These are phyloP conservation scores for Pyrenophora graminea DNA, from an alignment of 2,329 filamentous ascomycete species.

Conservation along the genomic window DNA sequence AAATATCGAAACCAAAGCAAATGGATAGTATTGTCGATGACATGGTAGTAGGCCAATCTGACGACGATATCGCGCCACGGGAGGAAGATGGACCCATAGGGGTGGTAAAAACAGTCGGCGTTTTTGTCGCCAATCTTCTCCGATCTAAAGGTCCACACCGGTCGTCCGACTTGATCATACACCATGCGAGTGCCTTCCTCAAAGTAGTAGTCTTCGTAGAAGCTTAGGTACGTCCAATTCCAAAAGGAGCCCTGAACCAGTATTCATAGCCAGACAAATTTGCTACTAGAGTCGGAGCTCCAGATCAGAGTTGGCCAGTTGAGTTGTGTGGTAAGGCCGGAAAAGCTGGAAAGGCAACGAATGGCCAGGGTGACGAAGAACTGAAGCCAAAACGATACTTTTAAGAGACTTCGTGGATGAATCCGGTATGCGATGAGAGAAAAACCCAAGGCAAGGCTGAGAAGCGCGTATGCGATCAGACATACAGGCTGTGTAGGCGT, in stretches of 20 bases:
- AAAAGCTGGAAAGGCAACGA: not conserved
- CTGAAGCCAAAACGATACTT: not conserved
- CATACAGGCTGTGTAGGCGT: not conserved
- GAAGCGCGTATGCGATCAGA: not conserved
- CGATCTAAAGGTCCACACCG: not conserved
- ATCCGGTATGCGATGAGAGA: not conserved
- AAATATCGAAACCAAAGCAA: not conserved
- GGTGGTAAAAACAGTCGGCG: not conserved
- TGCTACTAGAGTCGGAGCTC: not conserved
- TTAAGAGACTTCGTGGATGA: not conserved
- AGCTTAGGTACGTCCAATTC: not conserved
- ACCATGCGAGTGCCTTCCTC: not conserved
- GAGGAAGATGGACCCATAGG: not conserved
- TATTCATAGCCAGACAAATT: not conserved
- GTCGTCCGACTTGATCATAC: not conserved
- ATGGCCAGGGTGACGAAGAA: not conserved
- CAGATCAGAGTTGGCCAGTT: not conserved
- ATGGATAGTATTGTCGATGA: not conserved
- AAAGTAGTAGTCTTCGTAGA: conserved; percentile 1
- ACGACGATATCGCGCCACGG: conserved; percentile 1
- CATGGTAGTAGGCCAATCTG: not conserved
- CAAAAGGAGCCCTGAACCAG: not conserved
- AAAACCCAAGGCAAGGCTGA: not conserved
- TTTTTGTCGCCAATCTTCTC: not conserved
- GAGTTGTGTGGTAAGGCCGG: not conserved